Conservation (phyloP, 164 flowering plant genomes). For the Nymphaea thermarum region DNA sequence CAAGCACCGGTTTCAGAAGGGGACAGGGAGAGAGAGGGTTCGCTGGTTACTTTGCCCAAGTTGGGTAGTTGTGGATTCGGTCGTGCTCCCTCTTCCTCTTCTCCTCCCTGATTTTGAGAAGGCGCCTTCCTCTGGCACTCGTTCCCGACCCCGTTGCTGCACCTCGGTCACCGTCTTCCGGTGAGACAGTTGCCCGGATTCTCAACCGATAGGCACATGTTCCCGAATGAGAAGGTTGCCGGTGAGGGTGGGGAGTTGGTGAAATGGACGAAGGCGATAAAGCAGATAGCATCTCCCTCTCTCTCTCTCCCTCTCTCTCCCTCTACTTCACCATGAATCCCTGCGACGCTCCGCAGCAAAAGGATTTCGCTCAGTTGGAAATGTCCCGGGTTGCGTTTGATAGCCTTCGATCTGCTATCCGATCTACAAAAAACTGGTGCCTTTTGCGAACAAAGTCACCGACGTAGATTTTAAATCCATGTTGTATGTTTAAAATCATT, state of each 20-base stretch:
- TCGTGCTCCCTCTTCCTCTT: constrained; percentile 71
- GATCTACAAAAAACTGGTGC: no score
- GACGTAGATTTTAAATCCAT: no score
- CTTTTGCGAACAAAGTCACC: no score
- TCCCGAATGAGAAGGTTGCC: background rate
- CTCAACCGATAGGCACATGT: background rate
- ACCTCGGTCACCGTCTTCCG: background rate
- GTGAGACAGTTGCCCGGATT: background rate
- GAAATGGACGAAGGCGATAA: background rate
- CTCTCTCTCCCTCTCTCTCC: background rate
- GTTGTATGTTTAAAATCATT: no score
- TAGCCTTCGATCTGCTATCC: no score
- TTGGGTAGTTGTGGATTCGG: constrained; percentile 58
- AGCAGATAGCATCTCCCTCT: background rate
- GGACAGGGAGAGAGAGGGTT: background rate
- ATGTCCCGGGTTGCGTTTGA: no score
- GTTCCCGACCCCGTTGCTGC: constrained; percentile 61
- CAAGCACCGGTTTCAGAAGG: background rate
- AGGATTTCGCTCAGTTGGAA: no score
- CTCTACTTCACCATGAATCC: no score
- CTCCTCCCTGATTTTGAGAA: constrained; percentile 68
- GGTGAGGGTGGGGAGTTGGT: background rate
- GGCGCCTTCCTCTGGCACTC: constrained; percentile 70
- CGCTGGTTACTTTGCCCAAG: constrained; percentile 61
- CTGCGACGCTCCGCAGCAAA: no score